phyloP scores from a whole-genome alignment of 495 filamentous ascomycete species.

The Penicillium malachiteum region DNA sequence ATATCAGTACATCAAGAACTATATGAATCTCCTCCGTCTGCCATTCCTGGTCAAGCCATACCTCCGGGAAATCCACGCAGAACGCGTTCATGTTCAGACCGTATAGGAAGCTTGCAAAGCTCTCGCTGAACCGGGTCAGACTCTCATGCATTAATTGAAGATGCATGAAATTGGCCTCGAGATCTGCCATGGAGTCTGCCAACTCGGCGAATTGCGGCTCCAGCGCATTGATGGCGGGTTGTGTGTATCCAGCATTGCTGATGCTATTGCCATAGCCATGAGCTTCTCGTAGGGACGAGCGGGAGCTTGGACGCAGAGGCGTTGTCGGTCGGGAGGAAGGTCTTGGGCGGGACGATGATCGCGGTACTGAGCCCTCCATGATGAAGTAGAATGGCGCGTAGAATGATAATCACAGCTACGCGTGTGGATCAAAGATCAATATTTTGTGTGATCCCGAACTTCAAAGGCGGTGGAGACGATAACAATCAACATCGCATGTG shows the following conservation, averaged over 20 bases:
- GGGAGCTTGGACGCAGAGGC: slow-evolving; percentile 86
- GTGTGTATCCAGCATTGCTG: slow-evolving; percentile 45
- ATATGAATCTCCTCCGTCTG: no score
- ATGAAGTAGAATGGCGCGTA: background rate
- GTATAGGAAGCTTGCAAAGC: slow-evolving; percentile 92
- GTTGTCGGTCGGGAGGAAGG: slow-evolving; percentile 81
- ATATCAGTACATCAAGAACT: no score
- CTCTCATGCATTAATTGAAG: slow-evolving; percentile 97
- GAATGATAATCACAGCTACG: no score
- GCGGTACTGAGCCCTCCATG: slow-evolving; percentile 36
- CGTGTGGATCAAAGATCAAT: background rate
- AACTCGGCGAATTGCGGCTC: slow-evolving; percentile 91
- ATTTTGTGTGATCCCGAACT: background rate
- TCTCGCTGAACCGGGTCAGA: slow-evolving; percentile 89
- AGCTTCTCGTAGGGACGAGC: slow-evolving; percentile 77
- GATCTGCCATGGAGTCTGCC: slow-evolving; percentile 88
- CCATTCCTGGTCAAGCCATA: slow-evolving; percentile 27
- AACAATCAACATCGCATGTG: background rate
- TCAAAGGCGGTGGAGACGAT: slow-evolving; percentile 5
- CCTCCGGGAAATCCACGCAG: slow-evolving; percentile 97
- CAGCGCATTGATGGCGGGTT: slow-evolving; percentile 76
- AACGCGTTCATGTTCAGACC: slow-evolving; percentile 99
- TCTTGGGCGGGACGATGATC: slow-evolving; percentile 43
- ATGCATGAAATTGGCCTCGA: slow-evolving; percentile 97
- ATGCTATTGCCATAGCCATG: slow-evolving; percentile 52